Conservation (phyloP, 2,329 filamentous ascomycete species). For the Apiospora rasikravindrae region DNA sequence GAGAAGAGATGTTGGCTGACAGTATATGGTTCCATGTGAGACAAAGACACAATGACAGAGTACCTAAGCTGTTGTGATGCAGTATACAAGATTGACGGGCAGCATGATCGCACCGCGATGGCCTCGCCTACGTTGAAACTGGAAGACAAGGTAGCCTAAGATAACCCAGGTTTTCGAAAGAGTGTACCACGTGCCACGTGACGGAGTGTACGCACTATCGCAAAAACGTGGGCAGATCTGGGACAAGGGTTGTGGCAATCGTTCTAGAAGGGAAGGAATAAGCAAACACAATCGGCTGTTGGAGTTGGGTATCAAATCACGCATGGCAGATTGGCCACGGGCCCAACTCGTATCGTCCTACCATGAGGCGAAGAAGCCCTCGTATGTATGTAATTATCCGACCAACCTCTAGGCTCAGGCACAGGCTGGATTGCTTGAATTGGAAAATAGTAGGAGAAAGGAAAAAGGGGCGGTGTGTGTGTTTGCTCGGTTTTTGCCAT, state of each 20-base stretch:
- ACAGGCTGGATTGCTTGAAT: not conserved
- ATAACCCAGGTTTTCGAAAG: not conserved
- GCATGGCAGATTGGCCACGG: not conserved
- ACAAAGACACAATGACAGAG: not conserved
- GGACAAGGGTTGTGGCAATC: not conserved
- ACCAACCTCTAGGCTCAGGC: not conserved
- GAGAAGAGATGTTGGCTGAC: not conserved
- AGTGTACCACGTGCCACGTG: not conserved
- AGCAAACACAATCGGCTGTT: conserved; percentile 4
- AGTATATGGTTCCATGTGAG: not conserved
- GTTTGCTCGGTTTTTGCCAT: not conserved
- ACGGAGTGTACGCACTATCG: no score
- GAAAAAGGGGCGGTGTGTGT: not conserved
- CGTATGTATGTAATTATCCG: not conserved
- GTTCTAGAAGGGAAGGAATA: conserved; percentile 11
- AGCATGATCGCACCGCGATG: no score
- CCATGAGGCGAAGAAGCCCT: not conserved
- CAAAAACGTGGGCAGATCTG: not conserved
- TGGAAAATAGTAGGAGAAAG: not conserved
- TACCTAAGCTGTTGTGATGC: not conserved
- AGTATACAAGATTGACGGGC: not conserved
- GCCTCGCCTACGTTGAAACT: not conserved
- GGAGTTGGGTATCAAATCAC: not conserved
- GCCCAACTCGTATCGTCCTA: not conserved
- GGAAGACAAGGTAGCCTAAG: not conserved